Conservation (phyloP, 2,329 filamentous ascomycete species). For the Ciborinia camelliae region DNA sequence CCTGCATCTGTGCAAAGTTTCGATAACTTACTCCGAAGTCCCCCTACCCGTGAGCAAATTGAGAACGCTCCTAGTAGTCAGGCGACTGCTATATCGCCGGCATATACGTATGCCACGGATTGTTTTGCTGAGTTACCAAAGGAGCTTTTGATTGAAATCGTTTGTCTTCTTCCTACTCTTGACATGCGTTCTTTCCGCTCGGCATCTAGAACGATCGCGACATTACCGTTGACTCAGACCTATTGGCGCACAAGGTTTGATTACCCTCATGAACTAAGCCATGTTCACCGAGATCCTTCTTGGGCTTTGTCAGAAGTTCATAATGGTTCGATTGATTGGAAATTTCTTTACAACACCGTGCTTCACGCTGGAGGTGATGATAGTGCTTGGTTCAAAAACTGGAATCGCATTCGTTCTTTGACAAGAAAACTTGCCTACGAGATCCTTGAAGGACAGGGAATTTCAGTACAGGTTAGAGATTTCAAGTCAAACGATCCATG, state of each 20-base stretch:
- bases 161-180: background rate
- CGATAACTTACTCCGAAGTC: no score
- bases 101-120: background rate
- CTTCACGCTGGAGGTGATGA: background rate
- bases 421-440: background rate
- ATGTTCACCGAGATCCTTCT: background rate
- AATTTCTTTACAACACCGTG: background rate
- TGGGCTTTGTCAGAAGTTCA: no score
- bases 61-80: no score
- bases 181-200: background rate
- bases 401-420: background rate
- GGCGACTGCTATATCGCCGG: background rate
- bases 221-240: background rate
- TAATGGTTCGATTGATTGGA: no score
- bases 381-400: background rate
- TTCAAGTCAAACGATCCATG: background rate
- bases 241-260: background rate
- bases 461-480: background rate
- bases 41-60: no score
- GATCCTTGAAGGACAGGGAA: background rate
- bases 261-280: background rate
- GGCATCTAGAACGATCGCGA: background rate
- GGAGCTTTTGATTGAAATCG: background rate
- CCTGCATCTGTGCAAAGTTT: no score
- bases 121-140: background rate